Base-by-base conservation (phyloP, 495 filamentous ascomycete genomes). In the Hyaloscypha finlandica region DNA sequence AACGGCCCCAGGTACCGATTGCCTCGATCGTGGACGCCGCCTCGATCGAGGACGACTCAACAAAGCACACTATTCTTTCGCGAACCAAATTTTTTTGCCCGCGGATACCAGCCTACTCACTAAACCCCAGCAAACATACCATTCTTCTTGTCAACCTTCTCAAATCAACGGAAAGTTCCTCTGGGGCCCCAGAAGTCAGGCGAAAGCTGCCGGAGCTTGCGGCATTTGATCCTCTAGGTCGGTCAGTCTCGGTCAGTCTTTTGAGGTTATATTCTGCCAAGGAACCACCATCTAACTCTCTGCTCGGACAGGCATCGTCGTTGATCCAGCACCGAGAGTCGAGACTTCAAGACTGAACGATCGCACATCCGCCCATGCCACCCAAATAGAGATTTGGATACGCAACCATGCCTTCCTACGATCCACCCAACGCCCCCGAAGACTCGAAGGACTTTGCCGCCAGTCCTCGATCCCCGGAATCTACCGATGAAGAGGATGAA, bases 381-480 rank as follows among this genome's bases (percentile, higher is more conserved):
- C 42, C 29, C 29, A 61, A 57, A 56, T 69, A 70, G 45, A 20
- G 22, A 8, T n/a, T 22, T 42, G 37, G 31, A 64, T 51, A 72
- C 45, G 42, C 42, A 48, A 67, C 25, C 55, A 74, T 74, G 71
- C 69, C 71, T 56, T 65, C 71, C 58, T 65, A 66, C 11, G 1
- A 32, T 30, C 55, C 33, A 32, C 57, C 71, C 25, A 63, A 37
- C 56, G 61, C 48, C 16, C 57, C 69, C 22, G 68, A 66, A 59
- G 62, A 73, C 37, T 68, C 68, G 5, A 66, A 60, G 12, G 68
- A 71, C 32, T 67, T 68, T 58, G 68, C 68, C 35, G 31, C 42
- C 6, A 55, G 48, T 37, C 59, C 66, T 33, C 32, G 14, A 42
- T 67, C 68, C n/a, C 58, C 70, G 32, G 63, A 63, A 19, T 64